These are phyloP conservation scores for Backusella tuberculispora DNA, from an alignment of 192 early-diverging fungal species.

Conservation along the genomic window DNA sequence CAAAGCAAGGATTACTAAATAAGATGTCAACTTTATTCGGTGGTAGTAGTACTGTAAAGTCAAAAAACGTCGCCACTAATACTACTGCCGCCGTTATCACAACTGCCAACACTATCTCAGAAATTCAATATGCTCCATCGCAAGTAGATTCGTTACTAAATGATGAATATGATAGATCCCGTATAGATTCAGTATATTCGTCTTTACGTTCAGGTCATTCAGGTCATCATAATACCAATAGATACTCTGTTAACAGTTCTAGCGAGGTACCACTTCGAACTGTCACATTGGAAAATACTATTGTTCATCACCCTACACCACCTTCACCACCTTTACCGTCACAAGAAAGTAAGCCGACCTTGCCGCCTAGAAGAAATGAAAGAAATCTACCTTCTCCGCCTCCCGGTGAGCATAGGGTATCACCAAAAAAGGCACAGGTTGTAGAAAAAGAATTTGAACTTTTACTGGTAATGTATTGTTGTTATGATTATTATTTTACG, in stretches of 20 bases:
- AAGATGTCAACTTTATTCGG: constrained; percentile 27
- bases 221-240: background rate
- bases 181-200: constrained; percentile 35
- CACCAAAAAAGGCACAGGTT: constrained; percentile 28
- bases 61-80: background rate
- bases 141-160: constrained; percentile 8
- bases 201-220: constrained; percentile 27
- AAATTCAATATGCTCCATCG: background rate
- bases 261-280: constrained; percentile 25
- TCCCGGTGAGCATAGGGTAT: background rate
- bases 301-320: constrained; percentile 14
- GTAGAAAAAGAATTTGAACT: constrained; percentile 36
- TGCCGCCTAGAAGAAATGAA: background rate
- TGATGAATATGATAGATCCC: constrained; percentile 22
- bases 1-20: constrained; percentile 18
- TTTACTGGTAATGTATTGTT: constrained; percentile 25
- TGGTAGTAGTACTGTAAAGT: background rate
- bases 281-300: constrained; percentile 17
- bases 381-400: background rate
- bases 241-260: background rate
- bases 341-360: background rate
- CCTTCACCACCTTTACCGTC: background rate
- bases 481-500: too few relatives aligned
- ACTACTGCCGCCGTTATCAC: background rate
- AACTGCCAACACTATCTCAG: background rate